Percentiles rank a stretch among this genome's conserved stretches.
Evolutionary conservation across 208 protist species (phyloP).

Genomic region (Wallacemonas sp.): DNA sequence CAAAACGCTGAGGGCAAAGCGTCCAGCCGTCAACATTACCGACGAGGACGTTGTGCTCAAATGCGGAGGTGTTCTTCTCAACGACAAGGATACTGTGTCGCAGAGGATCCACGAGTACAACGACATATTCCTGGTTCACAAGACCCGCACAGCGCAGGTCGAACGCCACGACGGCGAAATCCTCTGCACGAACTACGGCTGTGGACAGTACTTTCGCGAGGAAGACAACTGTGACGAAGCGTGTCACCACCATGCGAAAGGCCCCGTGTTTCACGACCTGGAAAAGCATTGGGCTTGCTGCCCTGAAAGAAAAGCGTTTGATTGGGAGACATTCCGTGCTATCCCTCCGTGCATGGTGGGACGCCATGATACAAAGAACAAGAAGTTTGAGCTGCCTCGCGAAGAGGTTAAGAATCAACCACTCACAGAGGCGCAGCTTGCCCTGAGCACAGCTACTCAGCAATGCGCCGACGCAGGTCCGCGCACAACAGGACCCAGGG

Average conservation of each 20-base stretch:
- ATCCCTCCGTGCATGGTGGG: conserved; percentile 65
- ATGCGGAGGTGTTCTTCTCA: conserved; percentile 50
- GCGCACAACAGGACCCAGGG: conserved; percentile 55
- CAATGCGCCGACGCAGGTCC: background rate
- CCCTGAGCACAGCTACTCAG: background rate
- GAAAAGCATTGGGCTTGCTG: conserved; percentile 88
- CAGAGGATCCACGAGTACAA: conserved; percentile 70
- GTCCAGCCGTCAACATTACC: conserved; percentile 12
- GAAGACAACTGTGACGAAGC: conserved; percentile 66
- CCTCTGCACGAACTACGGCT: conserved; percentile 81
- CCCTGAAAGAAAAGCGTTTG: conserved; percentile 55
- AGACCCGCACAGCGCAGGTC: conserved; percentile 9
- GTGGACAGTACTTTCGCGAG: conserved; percentile 61
- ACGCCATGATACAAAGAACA: conserved; percentile 50
- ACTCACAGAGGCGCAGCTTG: conserved; percentile 33
- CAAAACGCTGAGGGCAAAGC: conserved; percentile 32
- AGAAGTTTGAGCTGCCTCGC: conserved; percentile 43
- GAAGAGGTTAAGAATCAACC: conserved; percentile 45
- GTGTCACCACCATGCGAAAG: conserved; percentile 66
- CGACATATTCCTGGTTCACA: conserved; percentile 65
- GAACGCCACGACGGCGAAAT: conserved; percentile 33
- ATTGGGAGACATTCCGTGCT: conserved; percentile 80
- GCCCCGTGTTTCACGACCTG: conserved; percentile 82
- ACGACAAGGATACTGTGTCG: conserved; percentile 32
- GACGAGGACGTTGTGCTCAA: conserved; percentile 44